phyloP scores from a whole-genome alignment of 768 basidiomycete species.

The Lyophyllum shimeji region DNA sequence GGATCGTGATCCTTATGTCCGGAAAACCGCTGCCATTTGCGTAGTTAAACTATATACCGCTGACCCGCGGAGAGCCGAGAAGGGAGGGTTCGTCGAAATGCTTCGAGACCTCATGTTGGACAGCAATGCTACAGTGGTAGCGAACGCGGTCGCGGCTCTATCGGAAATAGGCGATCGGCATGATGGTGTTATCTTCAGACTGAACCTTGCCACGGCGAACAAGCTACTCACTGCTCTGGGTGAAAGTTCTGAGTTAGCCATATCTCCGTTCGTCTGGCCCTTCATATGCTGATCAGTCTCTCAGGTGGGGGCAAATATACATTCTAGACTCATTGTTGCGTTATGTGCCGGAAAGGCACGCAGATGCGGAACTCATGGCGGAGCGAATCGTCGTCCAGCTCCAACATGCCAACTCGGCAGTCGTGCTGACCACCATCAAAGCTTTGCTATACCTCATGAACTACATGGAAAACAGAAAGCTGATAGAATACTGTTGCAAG shows the following conservation, averaged over 20 bases:
- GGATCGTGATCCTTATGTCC: slow-evolving; percentile 95
- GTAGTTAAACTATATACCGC: slow-evolving; percentile 94
- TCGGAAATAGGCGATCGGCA: slow-evolving; percentile 97
- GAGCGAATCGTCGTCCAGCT: slow-evolving; percentile 92
- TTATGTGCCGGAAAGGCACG: slow-evolving; percentile 85
- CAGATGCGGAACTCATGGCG: slow-evolving; percentile 93
- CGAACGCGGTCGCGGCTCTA: slow-evolving; percentile 94
- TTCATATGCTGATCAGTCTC: not conserved
- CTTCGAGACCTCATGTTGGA: slow-evolving; percentile 92
- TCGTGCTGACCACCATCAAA: slow-evolving; percentile 99
- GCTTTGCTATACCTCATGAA: slow-evolving; percentile 96
- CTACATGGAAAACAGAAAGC: slow-evolving; percentile 88
- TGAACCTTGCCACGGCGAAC: slow-evolving; percentile 85
- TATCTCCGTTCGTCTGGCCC: not conserved
- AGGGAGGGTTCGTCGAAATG: slow-evolving; percentile 87
- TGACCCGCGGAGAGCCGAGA: slow-evolving; percentile 84
- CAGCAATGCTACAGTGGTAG: slow-evolving; percentile 93
- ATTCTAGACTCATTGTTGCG: slow-evolving; percentile 93
- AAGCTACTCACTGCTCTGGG: slow-evolving; percentile 88
- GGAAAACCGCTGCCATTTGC: slow-evolving; percentile 97
- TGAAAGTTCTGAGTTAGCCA: slow-evolving; percentile 94
- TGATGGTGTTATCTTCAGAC: slow-evolving; percentile 89
- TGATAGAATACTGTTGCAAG: slow-evolving; percentile 89
- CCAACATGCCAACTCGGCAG: slow-evolving; percentile 98
- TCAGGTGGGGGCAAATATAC: slow-evolving; percentile 98